Conservation (phyloP, 805 yeast genomes). For the Jamesozyma spencerorum region DNA sequence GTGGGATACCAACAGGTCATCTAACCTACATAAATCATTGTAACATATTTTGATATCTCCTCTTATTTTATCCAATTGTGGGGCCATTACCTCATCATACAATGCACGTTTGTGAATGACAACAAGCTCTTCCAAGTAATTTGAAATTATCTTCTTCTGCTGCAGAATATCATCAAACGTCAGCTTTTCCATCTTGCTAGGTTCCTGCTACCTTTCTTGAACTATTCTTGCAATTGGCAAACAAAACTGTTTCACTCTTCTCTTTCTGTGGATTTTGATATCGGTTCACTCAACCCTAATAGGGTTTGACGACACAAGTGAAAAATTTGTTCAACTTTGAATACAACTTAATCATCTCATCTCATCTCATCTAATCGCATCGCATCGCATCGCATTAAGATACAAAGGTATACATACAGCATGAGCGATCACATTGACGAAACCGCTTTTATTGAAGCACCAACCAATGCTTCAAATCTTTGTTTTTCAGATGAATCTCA, state of each 20-base stretch:
- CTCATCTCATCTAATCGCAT: constrained; percentile 3
- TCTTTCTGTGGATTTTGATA: not conserved
- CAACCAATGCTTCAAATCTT: constrained; percentile 32
- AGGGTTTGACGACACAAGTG: too few species aligned
- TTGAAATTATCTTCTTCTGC: constrained; percentile 18
- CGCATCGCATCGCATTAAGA: not conserved
- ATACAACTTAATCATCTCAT: not conserved
- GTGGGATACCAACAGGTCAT: constrained; percentile 18
- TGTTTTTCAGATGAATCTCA: constrained; percentile 49
- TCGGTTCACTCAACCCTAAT: too few species aligned
- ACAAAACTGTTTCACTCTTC: not conserved
- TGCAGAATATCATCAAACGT: constrained; percentile 17
- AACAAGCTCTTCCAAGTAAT: constrained; percentile 15
- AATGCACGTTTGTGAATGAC: constrained; percentile 17
- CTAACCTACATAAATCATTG: constrained; percentile 21
- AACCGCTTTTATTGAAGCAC: constrained; percentile 48
- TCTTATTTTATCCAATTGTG: constrained; percentile 16
- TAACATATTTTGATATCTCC: constrained; percentile 23
- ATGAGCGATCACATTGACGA: constrained; percentile 21
- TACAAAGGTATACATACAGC: not conserved
- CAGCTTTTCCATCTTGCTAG: constrained; percentile 2
- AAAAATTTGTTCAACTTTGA: too few species aligned
- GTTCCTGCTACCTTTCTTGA: not conserved
- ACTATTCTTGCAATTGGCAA: constrained; percentile 1
- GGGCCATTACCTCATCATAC: constrained; percentile 10